Evolutionary conservation across 2,329 filamentous ascomycete genomes (phyloP), one percentile per base, ranked within the genome.

Genomic region (Cytospora paraplurivora): DNA sequence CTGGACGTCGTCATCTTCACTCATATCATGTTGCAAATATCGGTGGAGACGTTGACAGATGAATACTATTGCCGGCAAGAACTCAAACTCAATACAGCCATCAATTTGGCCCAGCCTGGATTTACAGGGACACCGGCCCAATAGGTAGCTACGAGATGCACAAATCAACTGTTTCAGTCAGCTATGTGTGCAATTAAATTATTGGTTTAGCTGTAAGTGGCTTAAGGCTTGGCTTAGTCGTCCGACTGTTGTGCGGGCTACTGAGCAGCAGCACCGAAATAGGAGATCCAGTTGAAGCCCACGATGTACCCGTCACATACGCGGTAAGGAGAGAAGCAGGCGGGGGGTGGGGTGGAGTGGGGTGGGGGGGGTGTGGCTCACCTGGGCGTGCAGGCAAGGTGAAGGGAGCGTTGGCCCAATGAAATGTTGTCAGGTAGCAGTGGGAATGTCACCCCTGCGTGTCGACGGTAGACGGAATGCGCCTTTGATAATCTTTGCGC

Each of bases 1-100:
- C 91, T 85, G 71, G 83, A 85, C 71, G 82, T 81, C 83, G 85
- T 81, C 83, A 86, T 86, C 67, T 77, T 82, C 72, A 71, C 76
- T 77, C 73, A 75, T 75, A 69, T 72, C 73, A 72, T 65, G 60
- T 58, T 51, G 37, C 38, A 32, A 15, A 68, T 63, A 55, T 34
- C 47, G 41, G 34, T 61, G 19, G 13, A 34, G 32, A 32, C 35
- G 38, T 35, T 47, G 51, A 54, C 19, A 32, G 50, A 55, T 11
- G 49, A 52, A 56, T 53, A 57, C 62, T 66, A 66, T 58, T 62
- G 57, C 62, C 49, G 67, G 56, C 38, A 41, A 37, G 38, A 58
- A 61, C 33, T 61, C 56, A 32, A 37, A 32, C 49, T 49, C 49
- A 56, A 61, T 41, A 53, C 41, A 64, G 64, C 64, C 64, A 66